These are phyloP conservation scores for Lepidium aucheri DNA, from an alignment of 345 rosid species.

Conservation along the genomic window DNA sequence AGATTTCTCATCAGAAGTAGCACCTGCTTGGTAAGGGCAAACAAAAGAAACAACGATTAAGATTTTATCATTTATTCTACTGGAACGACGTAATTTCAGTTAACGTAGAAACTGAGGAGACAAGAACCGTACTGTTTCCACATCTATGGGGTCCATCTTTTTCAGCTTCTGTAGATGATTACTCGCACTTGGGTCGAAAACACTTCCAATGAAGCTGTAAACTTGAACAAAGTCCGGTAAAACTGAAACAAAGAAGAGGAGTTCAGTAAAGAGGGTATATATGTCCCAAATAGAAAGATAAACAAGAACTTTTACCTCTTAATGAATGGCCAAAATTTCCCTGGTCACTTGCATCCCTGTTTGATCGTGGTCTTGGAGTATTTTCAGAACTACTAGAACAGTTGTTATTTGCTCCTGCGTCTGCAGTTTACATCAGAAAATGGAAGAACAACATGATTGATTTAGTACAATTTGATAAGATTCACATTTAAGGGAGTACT, in stretches of 20 bases:
- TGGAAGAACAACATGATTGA: background rate
- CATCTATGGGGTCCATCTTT: conserved; percentile 85
- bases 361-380: conserved; percentile 37
- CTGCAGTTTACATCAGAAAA: conserved; percentile 25
- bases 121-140: conserved; percentile 62
- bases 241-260: conserved; percentile 42
- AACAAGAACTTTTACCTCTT: conserved; percentile 38
- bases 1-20: conserved; percentile 89
- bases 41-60: conserved; percentile 10
- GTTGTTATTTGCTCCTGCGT: conserved; percentile 37
- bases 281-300: background rate
- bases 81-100: background rate
- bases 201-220: conserved; percentile 79
- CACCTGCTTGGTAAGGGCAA: conserved; percentile 54
- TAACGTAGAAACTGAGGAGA: background rate
- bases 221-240: conserved; percentile 84
- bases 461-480: background rate
- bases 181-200: conserved; percentile 59
- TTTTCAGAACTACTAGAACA: conserved; percentile 63
- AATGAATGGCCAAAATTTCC: conserved; percentile 44
- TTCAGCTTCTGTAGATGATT: conserved; percentile 78
- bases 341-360: conserved; percentile 38
- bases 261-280: background rate
- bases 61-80: background rate
- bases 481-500: no score